These are phyloP conservation scores for Fusarium bulbicola DNA, from an alignment of 2,329 filamentous ascomycete species.

Conservation along the genomic window DNA sequence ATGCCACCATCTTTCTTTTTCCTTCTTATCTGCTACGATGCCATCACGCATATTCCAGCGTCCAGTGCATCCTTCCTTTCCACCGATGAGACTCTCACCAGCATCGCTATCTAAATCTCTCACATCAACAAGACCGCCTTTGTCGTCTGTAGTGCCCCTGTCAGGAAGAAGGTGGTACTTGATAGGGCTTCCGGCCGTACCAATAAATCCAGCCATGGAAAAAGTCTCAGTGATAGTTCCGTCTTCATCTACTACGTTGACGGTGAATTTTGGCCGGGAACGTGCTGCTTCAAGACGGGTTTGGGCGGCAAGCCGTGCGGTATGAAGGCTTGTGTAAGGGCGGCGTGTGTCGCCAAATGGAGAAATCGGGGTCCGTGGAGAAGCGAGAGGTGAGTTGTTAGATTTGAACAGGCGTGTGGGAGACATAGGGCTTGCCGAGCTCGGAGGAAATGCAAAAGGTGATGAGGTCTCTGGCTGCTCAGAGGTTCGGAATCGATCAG, in stretches of 20 bases:
- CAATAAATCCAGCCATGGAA: constrained; percentile 69
- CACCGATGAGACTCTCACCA: constrained; percentile 54
- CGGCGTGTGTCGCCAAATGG: constrained; percentile 25
- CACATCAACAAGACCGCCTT: constrained; percentile 64
- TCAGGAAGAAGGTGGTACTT: constrained; percentile 69
- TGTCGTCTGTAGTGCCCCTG: constrained; percentile 62
- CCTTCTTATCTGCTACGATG: constrained; percentile 54
- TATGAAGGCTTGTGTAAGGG: constrained; percentile 56
- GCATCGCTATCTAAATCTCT: constrained; percentile 59
- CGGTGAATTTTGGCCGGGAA: constrained; percentile 61
- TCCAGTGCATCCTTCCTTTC: constrained; percentile 55
- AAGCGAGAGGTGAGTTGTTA: constrained; percentile 47
- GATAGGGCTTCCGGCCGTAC: constrained; percentile 66
- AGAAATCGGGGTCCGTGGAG: constrained; percentile 19
- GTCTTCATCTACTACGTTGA: constrained; percentile 66
- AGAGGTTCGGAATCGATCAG: constrained; percentile 55
- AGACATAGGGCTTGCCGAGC: constrained; percentile 38
- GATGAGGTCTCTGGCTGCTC: constrained; percentile 26
- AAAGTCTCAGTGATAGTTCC: constrained; percentile 62
- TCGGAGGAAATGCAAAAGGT: constrained; percentile 32
- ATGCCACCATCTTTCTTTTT: constrained; percentile 61
- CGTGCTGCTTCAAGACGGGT: constrained; percentile 68
- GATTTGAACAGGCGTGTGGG: constrained; percentile 46
- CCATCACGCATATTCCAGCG: constrained; percentile 56
- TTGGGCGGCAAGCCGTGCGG: constrained; percentile 71